Evolutionary conservation across 2,329 filamentous ascomycete species (phyloP), one percentile per base, ranked within the genome.

Genomic region (Pseudopithomyces chartarum): DNA sequence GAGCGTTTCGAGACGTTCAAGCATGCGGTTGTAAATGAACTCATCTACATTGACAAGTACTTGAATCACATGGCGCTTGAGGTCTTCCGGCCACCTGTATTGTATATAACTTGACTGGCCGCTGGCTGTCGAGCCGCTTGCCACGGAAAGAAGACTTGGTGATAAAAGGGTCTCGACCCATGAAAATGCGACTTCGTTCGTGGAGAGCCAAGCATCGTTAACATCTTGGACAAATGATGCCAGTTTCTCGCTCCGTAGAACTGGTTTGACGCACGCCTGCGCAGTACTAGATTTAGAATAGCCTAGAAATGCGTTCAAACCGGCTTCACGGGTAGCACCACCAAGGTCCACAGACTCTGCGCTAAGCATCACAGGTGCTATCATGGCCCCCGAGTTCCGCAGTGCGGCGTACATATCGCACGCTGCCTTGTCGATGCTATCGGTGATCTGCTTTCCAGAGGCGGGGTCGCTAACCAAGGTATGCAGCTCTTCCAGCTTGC

Each of bases 281-380:
- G 77, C 77, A 29, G 66, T 71, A 39, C 73, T 69, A 55, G 80
- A 77, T 52, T 81, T 83, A 2, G 83, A 81, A 63, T 85, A 82
- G 39, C 84, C 83, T n/a, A 85, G 73, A 56, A 86, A 86, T 5
- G 84, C 79, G 51, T 82, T 80, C 44, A 85, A 63, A 1, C 82
- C 83, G 42, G 81, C 78, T 45, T 82, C 79, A 53, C 78, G 76
- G 12, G 83, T 78, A n/a, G 74, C 73, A 26, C 80, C 81, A 11
- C 79, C 78, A 50, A 82, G 67, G 23, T 83, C 81, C 34, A 81
- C 73, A 43, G 79, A 79, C 55, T 85, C 81, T 52, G 76, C 77
- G 56, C 79, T 79, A 7, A 82, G 69, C 42, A 83, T 74, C 13
- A 69, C 81, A 72, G 66, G 81, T 65, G 82, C 82, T 77, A 60